phyloP scores from a whole-genome alignment of 345 rosid genomes.

The Clarkia xantiana region DNA sequence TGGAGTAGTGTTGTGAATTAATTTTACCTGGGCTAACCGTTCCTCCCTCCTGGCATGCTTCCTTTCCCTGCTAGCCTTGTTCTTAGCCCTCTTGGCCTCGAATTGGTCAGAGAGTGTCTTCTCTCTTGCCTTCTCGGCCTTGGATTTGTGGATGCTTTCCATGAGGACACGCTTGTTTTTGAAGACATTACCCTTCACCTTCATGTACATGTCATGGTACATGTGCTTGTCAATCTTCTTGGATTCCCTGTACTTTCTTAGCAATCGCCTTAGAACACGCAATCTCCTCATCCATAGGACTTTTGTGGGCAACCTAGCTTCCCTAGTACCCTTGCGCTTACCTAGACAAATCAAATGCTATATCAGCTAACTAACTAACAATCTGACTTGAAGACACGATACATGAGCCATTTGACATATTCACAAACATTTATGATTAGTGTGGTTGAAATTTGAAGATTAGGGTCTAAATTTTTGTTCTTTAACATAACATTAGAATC shows the following conservation, averaged over 20 bases:
- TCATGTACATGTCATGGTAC: slow-evolving; percentile 99
- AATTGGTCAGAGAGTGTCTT: slow-evolving; percentile 85
- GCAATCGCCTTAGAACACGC: slow-evolving; percentile 84
- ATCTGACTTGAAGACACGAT: too few relatives aligned
- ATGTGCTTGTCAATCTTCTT: slow-evolving; percentile 97
- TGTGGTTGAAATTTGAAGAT: too few relatives aligned
- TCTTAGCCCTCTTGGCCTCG: slow-evolving; percentile 92
- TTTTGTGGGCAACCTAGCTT: slow-evolving; percentile 93
- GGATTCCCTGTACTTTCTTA: slow-evolving; percentile 71
- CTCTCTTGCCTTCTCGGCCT: slow-evolving; percentile 98
- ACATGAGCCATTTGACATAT: too few relatives aligned
- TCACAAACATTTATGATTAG: too few relatives aligned
- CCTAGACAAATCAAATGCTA: slow-evolving; percentile 24
- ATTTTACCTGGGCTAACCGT: slow-evolving; percentile 61
- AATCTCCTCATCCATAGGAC: slow-evolving; percentile 93
- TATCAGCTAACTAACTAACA: too few relatives aligned
- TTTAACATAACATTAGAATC: too few relatives aligned
- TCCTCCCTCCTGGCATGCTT: slow-evolving; percentile 80
- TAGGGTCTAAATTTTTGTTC: too few relatives aligned
- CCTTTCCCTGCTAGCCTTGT: slow-evolving; percentile 95
- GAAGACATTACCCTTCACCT: slow-evolving; percentile 86
- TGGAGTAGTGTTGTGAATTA: neutral
- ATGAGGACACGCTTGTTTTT: slow-evolving; percentile 93
- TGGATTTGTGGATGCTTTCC: slow-evolving; percentile 92
- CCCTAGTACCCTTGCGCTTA: slow-evolving; percentile 91